Base-by-base conservation (phyloP, 371 early-diverging fungal genomes). In the Sporodiniella umbellata region DNA sequence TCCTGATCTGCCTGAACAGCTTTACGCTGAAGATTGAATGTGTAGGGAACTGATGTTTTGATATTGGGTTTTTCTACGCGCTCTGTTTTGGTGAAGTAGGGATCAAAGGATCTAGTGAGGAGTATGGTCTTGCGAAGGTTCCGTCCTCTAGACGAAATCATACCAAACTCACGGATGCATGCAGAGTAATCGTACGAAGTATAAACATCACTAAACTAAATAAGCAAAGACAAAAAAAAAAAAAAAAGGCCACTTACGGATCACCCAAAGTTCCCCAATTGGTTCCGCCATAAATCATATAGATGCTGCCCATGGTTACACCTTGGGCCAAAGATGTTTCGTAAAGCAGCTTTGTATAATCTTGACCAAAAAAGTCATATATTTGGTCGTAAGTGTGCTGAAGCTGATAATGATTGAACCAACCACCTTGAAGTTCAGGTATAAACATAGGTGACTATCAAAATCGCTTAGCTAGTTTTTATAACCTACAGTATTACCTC, bases 201-300 rank as follows among this genome's bases (percentile, higher is more conserved):
- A 54, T 88, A 89, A 0, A 86, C 88, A 68, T 89, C 88, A 4
- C 83, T 83, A 28, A 48, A 10, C 11, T 40, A 23, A 17, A 3
- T 18, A 25, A n/a, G 23, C 31, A 26, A 28, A 7, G 23, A 45
- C 35, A 33, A 3, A 17, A 10, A 19, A 2, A 24, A 33, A 31
- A 8, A 15, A 14, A 40, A 18, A 24, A 1, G 4, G 8, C n/a
- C 0, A 78, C 80, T 75, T 83, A 83, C 83, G 81, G 74, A 57
- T 86, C 86, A 24, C 90, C 90, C 3, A 90, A 33, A 0, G 87
- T 81, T 7, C 91, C 91, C 89, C 89, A 89, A 42, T 90, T 90
- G 2, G 91, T 90, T 7, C 91, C 91, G n/a, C 91, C 91, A 54
- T 89, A 90, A 19, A 73, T 72, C 82, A 88, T 90, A 63, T 90